phyloP scores from a whole-genome alignment of 192 early-diverging fungal species.

The Coemansia sp. region DNA sequence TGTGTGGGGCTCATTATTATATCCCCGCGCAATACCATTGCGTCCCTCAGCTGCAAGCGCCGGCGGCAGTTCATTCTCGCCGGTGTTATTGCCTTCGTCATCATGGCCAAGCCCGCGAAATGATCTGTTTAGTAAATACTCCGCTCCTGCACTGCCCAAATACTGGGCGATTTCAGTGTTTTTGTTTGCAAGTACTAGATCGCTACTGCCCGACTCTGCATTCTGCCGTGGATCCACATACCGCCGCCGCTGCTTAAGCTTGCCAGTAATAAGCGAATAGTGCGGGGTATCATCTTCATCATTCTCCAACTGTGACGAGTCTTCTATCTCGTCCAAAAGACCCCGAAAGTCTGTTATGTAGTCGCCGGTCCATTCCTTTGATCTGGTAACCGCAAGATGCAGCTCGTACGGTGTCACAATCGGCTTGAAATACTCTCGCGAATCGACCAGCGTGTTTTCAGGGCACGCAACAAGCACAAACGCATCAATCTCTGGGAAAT shows the following conservation, averaged over 20 bases:
- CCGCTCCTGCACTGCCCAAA: slow-evolving; percentile 56
- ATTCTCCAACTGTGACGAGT: slow-evolving; percentile 8
- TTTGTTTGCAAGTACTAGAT: slow-evolving; percentile 60
- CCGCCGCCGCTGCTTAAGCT: slow-evolving; percentile 61
- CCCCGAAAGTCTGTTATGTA: slow-evolving; percentile 71
- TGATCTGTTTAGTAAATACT: slow-evolving; percentile 71
- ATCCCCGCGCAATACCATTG: slow-evolving; percentile 84
- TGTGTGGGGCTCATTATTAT: slow-evolving; percentile 49
- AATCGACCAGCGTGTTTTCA: slow-evolving; percentile 91
- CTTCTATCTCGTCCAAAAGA: slow-evolving; percentile 49
- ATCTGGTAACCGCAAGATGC: slow-evolving; percentile 67
- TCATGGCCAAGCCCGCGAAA: slow-evolving; percentile 82
- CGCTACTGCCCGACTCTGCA: slow-evolving; percentile 24
- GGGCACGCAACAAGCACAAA: slow-evolving; percentile 93
- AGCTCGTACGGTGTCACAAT: slow-evolving; percentile 95
- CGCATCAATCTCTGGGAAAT: slow-evolving; percentile 89
- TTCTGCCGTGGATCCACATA: slow-evolving; percentile 33
- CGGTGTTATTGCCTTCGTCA: slow-evolving; percentile 8
- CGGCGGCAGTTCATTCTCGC: slow-evolving; percentile 13
- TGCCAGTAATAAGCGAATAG: slow-evolving; percentile 88
- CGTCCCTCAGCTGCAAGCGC: slow-evolving; percentile 67
- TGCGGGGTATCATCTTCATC: slow-evolving; percentile 73
- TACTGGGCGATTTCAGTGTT: slow-evolving; percentile 49
- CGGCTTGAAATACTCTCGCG: slow-evolving; percentile 85
- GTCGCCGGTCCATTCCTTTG: slow-evolving; percentile 66